A percentile compares a stretch with the other conserved stretches of the same genome.
Conservation (phyloP, 495 filamentous ascomycete genomes). For the Chaetomium fimeti region DNA sequence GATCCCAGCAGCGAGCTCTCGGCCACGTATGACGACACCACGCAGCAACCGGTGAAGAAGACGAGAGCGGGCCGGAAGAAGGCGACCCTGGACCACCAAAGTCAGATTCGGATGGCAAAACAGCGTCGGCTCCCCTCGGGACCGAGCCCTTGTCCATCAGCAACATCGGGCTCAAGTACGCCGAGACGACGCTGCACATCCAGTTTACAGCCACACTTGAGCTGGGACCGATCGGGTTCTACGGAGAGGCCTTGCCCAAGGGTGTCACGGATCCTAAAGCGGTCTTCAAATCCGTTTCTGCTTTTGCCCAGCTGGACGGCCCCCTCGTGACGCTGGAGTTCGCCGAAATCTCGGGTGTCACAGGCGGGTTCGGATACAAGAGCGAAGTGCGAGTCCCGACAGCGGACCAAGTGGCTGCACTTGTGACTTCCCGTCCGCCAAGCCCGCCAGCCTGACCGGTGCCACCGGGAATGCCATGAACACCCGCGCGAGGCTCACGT, state of each 20-base stretch:
- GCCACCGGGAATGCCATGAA: neutral
- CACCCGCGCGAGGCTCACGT: neutral
- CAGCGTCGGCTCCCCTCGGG: constrained; percentile 26
- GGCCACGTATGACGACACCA: too few relatives aligned
- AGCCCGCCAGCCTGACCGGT: neutral
- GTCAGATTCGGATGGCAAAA: neutral
- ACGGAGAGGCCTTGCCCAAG: constrained; percentile 13
- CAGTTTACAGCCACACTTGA: constrained; percentile 39
- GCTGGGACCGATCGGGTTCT: constrained; percentile 44
- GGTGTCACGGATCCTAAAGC: constrained; percentile 28
- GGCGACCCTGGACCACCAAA: neutral
- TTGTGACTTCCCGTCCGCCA: constrained; percentile 39
- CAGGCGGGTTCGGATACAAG: constrained; percentile 51
- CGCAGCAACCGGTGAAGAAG: neutral
- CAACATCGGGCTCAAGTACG: constrained; percentile 42
- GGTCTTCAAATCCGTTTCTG: constrained; percentile 27
- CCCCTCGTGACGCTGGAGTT: constrained; percentile 46
- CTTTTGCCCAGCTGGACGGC: constrained; percentile 45
- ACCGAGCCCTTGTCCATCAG: constrained; percentile 35
- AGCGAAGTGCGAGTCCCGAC: constrained; percentile 35
- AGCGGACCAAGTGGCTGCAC: constrained; percentile 33
- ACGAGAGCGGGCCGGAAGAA: too few relatives aligned
- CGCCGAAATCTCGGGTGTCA: constrained; percentile 42
- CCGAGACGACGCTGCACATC: constrained; percentile 29
- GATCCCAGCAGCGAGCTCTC: too few relatives aligned